Conservation (phyloP, 176 grass and related monocot species). For the Zoysia japonica region DNA sequence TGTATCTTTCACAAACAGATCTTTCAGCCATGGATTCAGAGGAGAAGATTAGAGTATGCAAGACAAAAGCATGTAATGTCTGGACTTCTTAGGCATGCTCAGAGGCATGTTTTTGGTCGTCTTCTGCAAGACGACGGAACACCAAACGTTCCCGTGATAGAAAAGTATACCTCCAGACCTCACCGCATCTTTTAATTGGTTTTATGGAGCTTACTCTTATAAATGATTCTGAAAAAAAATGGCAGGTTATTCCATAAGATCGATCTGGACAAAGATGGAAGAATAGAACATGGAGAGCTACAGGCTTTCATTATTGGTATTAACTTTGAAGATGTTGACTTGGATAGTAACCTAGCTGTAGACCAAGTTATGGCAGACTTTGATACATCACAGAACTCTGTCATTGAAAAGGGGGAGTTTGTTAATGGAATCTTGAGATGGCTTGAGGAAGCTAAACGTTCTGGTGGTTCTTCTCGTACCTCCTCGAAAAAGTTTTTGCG, state of each 20-base stretch:
- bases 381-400: conserved; percentile 53
- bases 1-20: conserved; percentile 52
- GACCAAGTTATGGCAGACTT: conserved; percentile 72
- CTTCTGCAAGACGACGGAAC: conserved; percentile 68
- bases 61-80: conserved; percentile 80
- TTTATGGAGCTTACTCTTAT: conserved; percentile 1
- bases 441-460: conserved; percentile 54
- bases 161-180: conserved; percentile 53
- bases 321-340: conserved; percentile 63
- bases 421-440: conserved; percentile 58
- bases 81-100: conserved; percentile 75
- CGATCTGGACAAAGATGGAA: conserved; percentile 66
- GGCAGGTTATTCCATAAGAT: conserved; percentile 73
- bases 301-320: conserved; percentile 71
- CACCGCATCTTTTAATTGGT: conserved; percentile 6
- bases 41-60: conserved; percentile 75
- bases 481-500: conserved; percentile 57
- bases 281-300: conserved; percentile 60
- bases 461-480: conserved; percentile 23
- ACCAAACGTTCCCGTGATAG: conserved; percentile 56
- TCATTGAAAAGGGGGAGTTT: conserved; percentile 64
- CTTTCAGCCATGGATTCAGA: conserved; percentile 92
- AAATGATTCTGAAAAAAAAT: conserved; percentile 22
- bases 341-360: conserved; percentile 49
- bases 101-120: conserved; percentile 57